Evolutionary conservation across 257 asterid species (phyloP), one percentile per base, ranked within the genome.

Genomic region (Fraxinus quadrangulata): DNA sequence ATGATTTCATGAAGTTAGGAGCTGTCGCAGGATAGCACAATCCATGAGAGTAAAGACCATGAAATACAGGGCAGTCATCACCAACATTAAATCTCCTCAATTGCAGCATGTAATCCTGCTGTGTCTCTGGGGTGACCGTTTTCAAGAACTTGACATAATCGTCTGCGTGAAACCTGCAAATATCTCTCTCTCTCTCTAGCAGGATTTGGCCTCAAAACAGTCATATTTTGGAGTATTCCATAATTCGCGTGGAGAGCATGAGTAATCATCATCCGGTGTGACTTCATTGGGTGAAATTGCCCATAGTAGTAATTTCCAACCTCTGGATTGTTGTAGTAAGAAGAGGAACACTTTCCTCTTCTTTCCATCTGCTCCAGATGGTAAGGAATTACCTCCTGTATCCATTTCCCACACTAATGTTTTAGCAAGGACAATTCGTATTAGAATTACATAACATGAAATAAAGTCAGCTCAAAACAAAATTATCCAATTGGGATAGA

Each of bases 211-310:
- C 77, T 79, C 79, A 75, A 69, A 71, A 85, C 81, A 76, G 77
- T 71, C 88, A 85, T 82, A n/a, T 79, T 79, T 37, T 81, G 83
- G 65, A 78, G 79, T 67, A 84, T 71, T 23, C 81, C 79, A 74
- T 85, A 85, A 74, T 85, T 83, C 5, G 76, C 81, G 66, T 82
- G 81, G 39, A 85, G 88, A 72, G 81, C 67, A 77, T 82, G 86
- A 36, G 86, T 79, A 84, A 85, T 85, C 9, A 81, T 72, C 19
- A 82, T 80, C 51, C 88, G 71, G 80, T 85, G 86, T 3, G 88
- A 84, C 84, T 82, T 85, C 86, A 85, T 85, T 12, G 86, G 88
- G 79, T 85, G 88, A 37, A 86, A 86, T 67, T 79, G 86, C 39
- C 88, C 88, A 78, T 85, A 82, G 75, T 85, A 85, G 68, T 85